These are phyloP conservation scores for Microascus cirrosus DNA, from an alignment of 2,329 filamentous ascomycete genomes.

Conservation along the genomic window DNA sequence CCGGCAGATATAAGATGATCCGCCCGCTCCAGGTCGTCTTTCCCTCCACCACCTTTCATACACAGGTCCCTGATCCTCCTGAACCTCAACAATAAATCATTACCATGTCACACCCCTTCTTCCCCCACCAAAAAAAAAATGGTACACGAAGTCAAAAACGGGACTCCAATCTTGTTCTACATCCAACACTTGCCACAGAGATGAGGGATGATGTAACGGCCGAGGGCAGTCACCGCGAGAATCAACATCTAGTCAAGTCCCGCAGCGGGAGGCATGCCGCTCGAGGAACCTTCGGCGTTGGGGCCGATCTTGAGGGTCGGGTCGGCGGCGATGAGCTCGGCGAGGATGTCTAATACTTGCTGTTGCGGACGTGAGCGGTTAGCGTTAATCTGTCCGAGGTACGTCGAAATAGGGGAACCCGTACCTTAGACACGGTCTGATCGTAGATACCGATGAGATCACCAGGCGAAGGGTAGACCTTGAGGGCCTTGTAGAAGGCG, in stretches of 20 bases:
- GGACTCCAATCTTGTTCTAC: neutral
- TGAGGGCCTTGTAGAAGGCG: slow-evolving; percentile 96
- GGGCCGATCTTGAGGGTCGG: slow-evolving; percentile 53
- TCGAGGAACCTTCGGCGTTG: slow-evolving; percentile 12
- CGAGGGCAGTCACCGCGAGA: neutral
- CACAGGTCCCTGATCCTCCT: neutral
- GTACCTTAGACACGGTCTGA: slow-evolving; percentile 91
- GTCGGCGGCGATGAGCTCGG: slow-evolving; percentile 96
- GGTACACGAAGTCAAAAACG: neutral
- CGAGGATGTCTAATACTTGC: slow-evolving; percentile 89
- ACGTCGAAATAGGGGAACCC: slow-evolving; percentile 1
- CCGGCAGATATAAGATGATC: neutral
- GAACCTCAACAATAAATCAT: neutral
- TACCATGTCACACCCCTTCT: neutral
- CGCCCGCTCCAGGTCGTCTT: neutral
- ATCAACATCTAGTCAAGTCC: slow-evolving; percentile 39
- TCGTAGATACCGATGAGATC: slow-evolving; percentile 97
- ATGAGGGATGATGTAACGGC: neutral
- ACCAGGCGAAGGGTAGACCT: slow-evolving; percentile 90
- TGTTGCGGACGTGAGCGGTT: slow-evolving; percentile 21
- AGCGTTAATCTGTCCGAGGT: slow-evolving; percentile 5
- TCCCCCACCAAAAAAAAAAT: neutral
- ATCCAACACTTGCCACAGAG: neutral
- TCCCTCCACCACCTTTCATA: neutral
- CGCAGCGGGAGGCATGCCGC: slow-evolving; percentile 24